These are phyloP conservation scores for Mucor sp. DNA, from an alignment of 371 early-diverging fungal genomes.

Conservation along the genomic window DNA sequence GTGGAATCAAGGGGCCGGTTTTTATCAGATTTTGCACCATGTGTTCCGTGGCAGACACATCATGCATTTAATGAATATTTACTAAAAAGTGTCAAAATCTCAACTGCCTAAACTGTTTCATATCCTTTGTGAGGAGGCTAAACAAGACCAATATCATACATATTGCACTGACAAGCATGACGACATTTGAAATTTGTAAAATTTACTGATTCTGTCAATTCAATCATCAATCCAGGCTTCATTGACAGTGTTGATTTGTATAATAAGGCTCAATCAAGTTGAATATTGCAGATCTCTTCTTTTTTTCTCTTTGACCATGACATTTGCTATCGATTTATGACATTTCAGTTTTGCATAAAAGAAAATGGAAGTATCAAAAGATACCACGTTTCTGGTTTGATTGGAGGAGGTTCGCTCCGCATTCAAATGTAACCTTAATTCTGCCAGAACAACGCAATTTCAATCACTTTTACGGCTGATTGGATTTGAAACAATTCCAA, in stretches of 20 bases:
- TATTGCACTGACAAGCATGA: neutral
- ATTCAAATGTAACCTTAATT: neutral
- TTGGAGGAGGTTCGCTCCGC: conserved; percentile 10
- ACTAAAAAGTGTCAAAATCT: neutral
- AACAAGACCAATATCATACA: neutral
- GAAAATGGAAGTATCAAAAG: neutral
- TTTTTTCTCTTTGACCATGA: neutral
- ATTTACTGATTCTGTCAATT: neutral
- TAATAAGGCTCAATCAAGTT: neutral
- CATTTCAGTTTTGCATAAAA: neutral
- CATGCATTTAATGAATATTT: neutral
- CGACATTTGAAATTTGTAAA: neutral
- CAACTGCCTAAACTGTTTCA: neutral
- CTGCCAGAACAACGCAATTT: neutral
- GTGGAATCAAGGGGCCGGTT: neutral
- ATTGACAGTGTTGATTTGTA: too few relatives aligned
- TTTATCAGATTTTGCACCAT: neutral
- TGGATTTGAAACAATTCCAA: neutral
- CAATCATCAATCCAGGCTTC: neutral
- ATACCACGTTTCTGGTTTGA: conserved; percentile 13
- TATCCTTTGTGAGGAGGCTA: neutral
- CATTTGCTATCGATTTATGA: neutral
- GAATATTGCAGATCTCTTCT: neutral
- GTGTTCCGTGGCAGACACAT: neutral
- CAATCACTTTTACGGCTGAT: neutral